Conservation (phyloP, 169 alveolate species). For the Cryptosporidium felis region DNA sequence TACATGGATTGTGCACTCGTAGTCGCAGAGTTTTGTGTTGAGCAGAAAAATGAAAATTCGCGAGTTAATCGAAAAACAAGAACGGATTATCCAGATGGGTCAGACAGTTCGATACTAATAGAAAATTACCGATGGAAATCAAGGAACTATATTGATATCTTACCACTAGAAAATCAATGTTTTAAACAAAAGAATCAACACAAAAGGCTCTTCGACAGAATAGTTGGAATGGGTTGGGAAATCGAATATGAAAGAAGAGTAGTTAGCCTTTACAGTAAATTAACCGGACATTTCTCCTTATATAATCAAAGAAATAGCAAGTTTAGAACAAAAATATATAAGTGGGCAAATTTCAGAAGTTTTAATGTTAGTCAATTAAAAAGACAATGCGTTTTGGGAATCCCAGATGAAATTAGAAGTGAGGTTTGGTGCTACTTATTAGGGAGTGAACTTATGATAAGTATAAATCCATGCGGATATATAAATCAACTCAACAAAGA, state of each 20-base stretch:
- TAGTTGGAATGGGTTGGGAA: background rate
- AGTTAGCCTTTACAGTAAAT: no score
- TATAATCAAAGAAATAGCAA: background rate
- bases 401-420: slow-evolving; percentile 45
- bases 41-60: no score
- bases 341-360: slow-evolving; percentile 27
- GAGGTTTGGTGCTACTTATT: slow-evolving; percentile 56
- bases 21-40: no score
- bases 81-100: slow-evolving; percentile 18
- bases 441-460: slow-evolving; percentile 37
- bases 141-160: background rate
- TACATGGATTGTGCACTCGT: no score
- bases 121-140: background rate
- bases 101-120: background rate
- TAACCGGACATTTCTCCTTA: no score
- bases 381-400: slow-evolving; percentile 21
- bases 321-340: background rate
- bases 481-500: background rate
- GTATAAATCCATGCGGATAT: background rate
- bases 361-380: slow-evolving; percentile 8
- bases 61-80: no score
- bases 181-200: no score
- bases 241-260: background rate
- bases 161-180: slow-evolving; percentile 32
- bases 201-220: no score